phyloP scores from a whole-genome alignment of 257 asterid species.

The Capsicum rhomboideum region DNA sequence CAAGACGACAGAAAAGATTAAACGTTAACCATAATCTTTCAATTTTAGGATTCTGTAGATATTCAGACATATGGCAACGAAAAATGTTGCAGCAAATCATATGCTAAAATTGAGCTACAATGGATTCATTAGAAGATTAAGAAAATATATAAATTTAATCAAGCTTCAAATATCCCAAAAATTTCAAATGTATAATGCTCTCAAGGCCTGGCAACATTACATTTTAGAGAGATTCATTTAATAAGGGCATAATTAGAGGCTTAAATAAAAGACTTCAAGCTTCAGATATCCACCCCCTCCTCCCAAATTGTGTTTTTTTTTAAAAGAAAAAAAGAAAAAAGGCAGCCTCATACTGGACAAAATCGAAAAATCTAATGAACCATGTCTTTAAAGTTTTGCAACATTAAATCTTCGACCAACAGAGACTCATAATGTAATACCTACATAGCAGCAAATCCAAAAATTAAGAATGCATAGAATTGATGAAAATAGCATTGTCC shows the following conservation, averaged over 20 bases:
- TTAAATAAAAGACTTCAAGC: neutral
- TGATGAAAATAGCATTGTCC: neutral
- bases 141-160: neutral
- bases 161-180: neutral
- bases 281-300: neutral
- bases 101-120: neutral
- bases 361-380: neutral
- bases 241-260: neutral
- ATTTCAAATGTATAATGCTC: neutral
- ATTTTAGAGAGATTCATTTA: neutral
- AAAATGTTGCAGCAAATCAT: neutral
- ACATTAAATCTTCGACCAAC: neutral
- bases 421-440: neutral
- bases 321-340: neutral
- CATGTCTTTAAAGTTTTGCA: neutral
- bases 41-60: neutral
- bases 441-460: neutral
- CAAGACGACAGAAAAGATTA: neutral
- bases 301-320: too few relatives aligned
- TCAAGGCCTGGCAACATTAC: neutral
- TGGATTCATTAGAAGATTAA: neutral
- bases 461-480: neutral
- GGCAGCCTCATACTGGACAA: neutral
- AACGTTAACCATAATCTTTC: neutral
- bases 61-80: neutral